Base-by-base conservation (phyloP, 2,329 filamentous ascomycete genomes). In the Colletotrichum higginsianum region DNA sequence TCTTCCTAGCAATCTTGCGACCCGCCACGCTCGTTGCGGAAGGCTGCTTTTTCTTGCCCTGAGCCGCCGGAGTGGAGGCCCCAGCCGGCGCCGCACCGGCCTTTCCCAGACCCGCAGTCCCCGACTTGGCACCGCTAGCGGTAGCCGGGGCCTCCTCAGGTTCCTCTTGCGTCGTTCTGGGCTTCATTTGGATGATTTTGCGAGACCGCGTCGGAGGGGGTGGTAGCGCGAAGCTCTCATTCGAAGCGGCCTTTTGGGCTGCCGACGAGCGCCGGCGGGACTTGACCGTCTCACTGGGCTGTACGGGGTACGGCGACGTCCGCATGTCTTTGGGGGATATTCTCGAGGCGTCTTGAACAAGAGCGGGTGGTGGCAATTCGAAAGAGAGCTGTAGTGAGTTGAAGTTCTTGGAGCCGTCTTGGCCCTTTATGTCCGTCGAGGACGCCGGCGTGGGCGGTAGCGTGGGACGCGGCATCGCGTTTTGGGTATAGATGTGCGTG, bases 171-270 rank as follows among this genome's bases (percentile, higher is more conserved):
- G 81, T 77, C 18, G 61, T 18, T 35, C 85, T 83, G 21, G 89
- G 96, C 82, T 97, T 98, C 95, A 98, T 98, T 83, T 98, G 96
- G 70, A 98, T 98, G 80, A 99, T 98, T 84, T 97, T 98, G 77
- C 96, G 92, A 52, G 94, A 94, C 74, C 96, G 88, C 3, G 95
- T 98, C 0, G 96, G 96, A 18, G 96, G 96, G 12, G 96, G 96
- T 23, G 96, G 96, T 18, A 99, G 88, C 12, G 93, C 89, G 80
- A 98, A 97, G 58, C 88, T 85, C 75, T 91, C 88, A 75, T 90
- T 91, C 67, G 86, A 84, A 68, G 83, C 78, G 16, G 83, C 79
- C 61, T 79, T 80, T 62, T 81, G 79, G 21, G 84, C 81, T 15
- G 85, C 80, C 18, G 88, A 87, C 0, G 86, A 84, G 50, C 88